Percentiles rank a stretch among this genome's conserved stretches.
These are phyloP conservation scores for Fusarium sp. DNA, from an alignment of 2,329 filamentous ascomycete species.

Conservation along the genomic window DNA sequence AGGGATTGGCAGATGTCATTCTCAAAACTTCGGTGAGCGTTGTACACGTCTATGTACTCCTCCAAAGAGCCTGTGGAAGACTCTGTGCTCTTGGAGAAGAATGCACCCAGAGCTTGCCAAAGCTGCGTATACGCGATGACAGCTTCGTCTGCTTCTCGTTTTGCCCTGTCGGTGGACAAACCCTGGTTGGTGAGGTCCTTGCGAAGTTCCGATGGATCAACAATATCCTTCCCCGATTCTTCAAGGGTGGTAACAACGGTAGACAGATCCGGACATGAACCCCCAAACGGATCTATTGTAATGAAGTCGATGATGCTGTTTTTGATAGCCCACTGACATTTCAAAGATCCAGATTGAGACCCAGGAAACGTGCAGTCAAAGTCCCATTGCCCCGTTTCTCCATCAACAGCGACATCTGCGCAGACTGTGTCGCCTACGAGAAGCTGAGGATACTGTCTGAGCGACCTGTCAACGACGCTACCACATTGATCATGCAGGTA, in stretches of 20 bases:
- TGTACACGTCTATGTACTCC: slow-evolving; percentile 53
- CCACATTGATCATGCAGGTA: slow-evolving; percentile 55
- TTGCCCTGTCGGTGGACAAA: slow-evolving; percentile 33
- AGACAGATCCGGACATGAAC: slow-evolving; percentile 53
- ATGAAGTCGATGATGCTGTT: slow-evolving; percentile 53
- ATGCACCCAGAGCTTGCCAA: slow-evolving; percentile 51
- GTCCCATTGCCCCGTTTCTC: slow-evolving; percentile 50
- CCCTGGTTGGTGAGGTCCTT: slow-evolving; percentile 47
- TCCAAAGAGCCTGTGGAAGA: slow-evolving; percentile 46
- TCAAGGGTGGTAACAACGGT: slow-evolving; percentile 54
- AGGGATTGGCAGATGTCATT: slow-evolving; percentile 55
- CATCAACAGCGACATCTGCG: slow-evolving; percentile 47
- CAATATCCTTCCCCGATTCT: slow-evolving; percentile 48
- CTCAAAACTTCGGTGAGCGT: slow-evolving; percentile 48
- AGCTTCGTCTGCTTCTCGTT: slow-evolving; percentile 45
- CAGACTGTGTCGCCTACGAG: slow-evolving; percentile 53
- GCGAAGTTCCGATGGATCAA: slow-evolving; percentile 47
- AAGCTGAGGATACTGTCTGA: slow-evolving; percentile 51
- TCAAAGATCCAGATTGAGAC: slow-evolving; percentile 46
- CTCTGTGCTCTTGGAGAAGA: slow-evolving; percentile 47
- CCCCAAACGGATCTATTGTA: slow-evolving; percentile 53
- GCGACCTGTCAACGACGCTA: slow-evolving; percentile 44
- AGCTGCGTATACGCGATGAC: slow-evolving; percentile 50
- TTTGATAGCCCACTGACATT: slow-evolving; percentile 53
- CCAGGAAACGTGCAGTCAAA: slow-evolving; percentile 56